Evolutionary conservation across 805 yeast species (phyloP), one percentile per base, ranked within the genome.

Genomic region (Wickerhamiella slavikovae): DNA sequence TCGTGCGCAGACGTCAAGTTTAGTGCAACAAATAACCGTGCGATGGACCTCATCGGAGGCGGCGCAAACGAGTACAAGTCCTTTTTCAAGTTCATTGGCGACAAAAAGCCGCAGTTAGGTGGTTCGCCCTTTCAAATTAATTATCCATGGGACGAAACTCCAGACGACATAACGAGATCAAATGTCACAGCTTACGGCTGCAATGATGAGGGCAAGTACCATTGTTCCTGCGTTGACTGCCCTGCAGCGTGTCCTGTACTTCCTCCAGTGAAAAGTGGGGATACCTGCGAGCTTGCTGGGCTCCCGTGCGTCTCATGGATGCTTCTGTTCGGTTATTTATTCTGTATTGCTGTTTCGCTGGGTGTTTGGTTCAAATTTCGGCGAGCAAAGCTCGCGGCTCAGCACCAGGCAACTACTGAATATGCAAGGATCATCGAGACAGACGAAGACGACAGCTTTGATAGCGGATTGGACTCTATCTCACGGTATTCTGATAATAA

Each of bases 41-140:
- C 94, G 7, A 82, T 85, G 95, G 96, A 85, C 47, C 60, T 85
- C 24, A 72, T 85, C 24, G 98, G 98, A 5, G 98, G 98, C n/a
- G 96, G 96, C 2, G 95, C 96, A 2, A 63, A 60, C 31, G 66
- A 71, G 41, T 77, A 68, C 48, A 41, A 57, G 19, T 68, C 68
- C 31, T 85, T 85, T 46, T 55, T 85, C 39, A 76, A 82, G 52
- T 89, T 85, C 45, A 52, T 89, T 29, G 96, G 96, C 9, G 96
- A 85, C 47, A 91, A 80, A 41, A 83, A 85, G 49, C 96, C 96
- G 1, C 40, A 79, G 42, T 57, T 85, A 3, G 95, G 96, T 1
- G 98, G 98, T 1, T 79, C 93, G 0, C 95, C 95, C 0, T 80
- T 85, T 48, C 96, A 85, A 48, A 83, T 85, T 36, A 74, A 82